Evolutionary conservation across 371 early-diverging fungal species (phyloP).

Genomic region (Sporodiniella umbellata): DNA sequence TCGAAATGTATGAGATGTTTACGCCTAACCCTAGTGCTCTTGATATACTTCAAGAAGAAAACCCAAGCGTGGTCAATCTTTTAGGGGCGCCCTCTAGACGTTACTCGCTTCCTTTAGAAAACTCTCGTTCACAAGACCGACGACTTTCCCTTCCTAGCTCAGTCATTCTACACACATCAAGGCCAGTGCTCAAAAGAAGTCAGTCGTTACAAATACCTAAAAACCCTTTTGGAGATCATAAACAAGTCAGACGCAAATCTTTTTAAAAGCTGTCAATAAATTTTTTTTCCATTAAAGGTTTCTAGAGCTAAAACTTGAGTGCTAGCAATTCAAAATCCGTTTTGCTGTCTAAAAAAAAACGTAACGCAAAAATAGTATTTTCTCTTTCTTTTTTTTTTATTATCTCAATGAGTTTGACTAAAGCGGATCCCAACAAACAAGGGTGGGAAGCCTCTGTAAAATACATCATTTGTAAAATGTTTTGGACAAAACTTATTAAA

Average conservation of each 20-base stretch:
- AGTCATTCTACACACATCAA: no score
- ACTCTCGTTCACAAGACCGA: no score
- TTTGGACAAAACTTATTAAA: neutral
- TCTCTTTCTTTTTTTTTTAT: neutral
- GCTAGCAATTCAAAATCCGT: no score
- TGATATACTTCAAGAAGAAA: neutral
- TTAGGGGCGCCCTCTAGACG: neutral
- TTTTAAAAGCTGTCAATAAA: conserved; percentile 37
- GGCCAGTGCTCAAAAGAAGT: no score
- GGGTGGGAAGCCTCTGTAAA: conserved; percentile 70
- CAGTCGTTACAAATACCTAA: no score
- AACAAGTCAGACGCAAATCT: no score
- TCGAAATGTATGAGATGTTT: conserved; percentile 22
- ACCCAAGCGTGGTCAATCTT: neutral
- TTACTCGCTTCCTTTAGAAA: neutral
- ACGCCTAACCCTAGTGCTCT: conserved; percentile 13
- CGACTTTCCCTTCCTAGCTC: no score
- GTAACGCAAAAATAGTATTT: neutral
- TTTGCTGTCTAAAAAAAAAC: neutral
- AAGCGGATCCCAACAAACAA: conserved; percentile 70
- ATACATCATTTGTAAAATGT: neutral
- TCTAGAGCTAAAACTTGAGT: no score
- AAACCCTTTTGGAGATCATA: no score
- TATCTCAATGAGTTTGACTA: conserved; percentile 49
- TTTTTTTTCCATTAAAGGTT: no score